These are phyloP conservation scores for Annulohypoxylon stygium DNA, from an alignment of 495 filamentous ascomycete species.

Conservation along the genomic window DNA sequence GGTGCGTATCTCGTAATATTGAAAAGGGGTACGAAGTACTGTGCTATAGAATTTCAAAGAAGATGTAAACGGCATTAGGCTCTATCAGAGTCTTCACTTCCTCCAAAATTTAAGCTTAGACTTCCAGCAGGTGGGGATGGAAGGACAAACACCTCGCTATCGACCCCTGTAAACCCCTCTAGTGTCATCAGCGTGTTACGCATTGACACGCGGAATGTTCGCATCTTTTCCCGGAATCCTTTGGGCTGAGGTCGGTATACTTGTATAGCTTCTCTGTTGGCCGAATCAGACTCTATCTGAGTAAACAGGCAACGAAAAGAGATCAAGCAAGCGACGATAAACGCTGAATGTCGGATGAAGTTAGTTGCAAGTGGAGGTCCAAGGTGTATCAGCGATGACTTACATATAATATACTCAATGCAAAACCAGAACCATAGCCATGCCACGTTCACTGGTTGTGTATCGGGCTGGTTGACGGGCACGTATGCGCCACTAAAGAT, in stretches of 20 bases:
- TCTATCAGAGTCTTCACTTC: not conserved
- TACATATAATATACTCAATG: constrained; percentile 36
- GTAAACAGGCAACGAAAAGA: constrained; percentile 41
- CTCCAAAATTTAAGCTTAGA: not conserved
- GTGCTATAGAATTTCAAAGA: not conserved
- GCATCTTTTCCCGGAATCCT: not conserved
- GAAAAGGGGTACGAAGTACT: not conserved
- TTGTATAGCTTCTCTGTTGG: not conserved
- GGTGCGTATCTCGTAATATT: not conserved
- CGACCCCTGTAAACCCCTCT: not conserved
- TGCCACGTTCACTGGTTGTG: not conserved
- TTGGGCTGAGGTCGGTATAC: not conserved
- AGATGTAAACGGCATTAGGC: not conserved
- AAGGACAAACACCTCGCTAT: not conserved
- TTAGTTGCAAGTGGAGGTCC: not conserved
- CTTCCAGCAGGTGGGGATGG: not conserved
- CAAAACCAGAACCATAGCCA: constrained; percentile 43
- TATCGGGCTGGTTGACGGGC: not conserved
- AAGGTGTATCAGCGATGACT: not conserved
- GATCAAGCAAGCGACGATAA: constrained; percentile 41
- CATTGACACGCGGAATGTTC: not conserved
- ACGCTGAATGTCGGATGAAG: constrained; percentile 21
- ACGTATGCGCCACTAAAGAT: constrained; percentile 22
- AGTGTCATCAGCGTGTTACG: constrained; percentile 2
- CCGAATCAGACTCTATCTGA: not conserved